phyloP scores from a whole-genome alignment of 1,139 yeast genomes.

The Lipomyces yarrowii region DNA sequence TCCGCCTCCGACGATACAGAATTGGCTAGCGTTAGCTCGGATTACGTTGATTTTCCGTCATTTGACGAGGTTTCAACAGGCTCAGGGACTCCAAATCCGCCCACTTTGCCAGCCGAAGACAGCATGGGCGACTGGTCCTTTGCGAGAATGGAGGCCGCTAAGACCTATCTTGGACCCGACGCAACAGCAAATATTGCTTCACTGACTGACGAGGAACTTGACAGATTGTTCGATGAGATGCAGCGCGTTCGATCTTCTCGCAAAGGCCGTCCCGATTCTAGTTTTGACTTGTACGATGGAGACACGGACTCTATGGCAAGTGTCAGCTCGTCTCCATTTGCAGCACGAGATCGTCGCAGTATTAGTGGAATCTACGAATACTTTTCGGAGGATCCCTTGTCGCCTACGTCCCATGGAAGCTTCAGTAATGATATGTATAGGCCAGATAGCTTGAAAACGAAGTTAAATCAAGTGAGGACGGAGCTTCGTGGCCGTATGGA shows the following conservation, averaged over 20 bases:
- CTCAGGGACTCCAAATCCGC: neutral
- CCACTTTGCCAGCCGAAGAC: conserved; percentile 13
- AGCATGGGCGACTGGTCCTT: conserved; percentile 30
- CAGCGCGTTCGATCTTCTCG: conserved; percentile 28
- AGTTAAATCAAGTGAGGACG: conserved; percentile 7
- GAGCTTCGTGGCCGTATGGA: conserved; percentile 5
- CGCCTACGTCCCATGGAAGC: neutral
- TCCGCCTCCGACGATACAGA: conserved; percentile 16
- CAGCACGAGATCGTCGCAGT: conserved; percentile 2
- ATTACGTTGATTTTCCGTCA: conserved; percentile 17
- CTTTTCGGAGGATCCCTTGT: neutral
- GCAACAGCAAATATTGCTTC: conserved; percentile 25
- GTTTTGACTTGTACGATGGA: neutral
- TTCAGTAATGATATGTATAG: neutral
- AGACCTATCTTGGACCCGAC: conserved; percentile 24
- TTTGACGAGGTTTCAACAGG: conserved; percentile 11
- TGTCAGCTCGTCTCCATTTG: conserved; percentile 2
- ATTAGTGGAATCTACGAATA: neutral
- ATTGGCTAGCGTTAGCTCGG: conserved; percentile 11
- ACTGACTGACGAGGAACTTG: conserved; percentile 34
- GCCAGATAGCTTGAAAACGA: conserved; percentile 8
- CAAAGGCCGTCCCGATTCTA: conserved; percentile 17
- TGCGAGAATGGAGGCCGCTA: conserved; percentile 33
- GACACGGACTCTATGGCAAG: conserved; percentile 5
- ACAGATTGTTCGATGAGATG: conserved; percentile 34